A percentile compares a stretch with the other conserved stretches of the same genome.
phyloP scores from a whole-genome alignment of 148 eudicot genomes.

The Silene conica region DNA sequence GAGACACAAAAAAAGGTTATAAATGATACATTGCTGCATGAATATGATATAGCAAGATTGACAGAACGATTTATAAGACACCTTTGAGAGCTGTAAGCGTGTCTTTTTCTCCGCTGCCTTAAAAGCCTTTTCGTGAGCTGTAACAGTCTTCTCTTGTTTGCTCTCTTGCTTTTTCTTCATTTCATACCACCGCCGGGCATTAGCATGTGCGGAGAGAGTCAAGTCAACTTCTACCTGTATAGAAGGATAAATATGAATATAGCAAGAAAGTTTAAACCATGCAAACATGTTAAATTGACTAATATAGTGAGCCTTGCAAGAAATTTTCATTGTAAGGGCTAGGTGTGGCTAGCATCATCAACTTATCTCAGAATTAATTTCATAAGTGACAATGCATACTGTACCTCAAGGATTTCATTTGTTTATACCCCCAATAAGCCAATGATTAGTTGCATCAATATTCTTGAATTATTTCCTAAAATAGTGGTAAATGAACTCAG shows the following conservation, averaged over 20 bases:
- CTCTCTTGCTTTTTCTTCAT: slow-evolving; percentile 95
- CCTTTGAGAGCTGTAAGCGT: slow-evolving; percentile 90
- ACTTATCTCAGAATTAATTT: slow-evolving; percentile 6
- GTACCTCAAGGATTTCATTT: neutral
- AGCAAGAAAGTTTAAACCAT: neutral
- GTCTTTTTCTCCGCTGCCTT: slow-evolving; percentile 99
- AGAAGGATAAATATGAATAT: slow-evolving; percentile 11
- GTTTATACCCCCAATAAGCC: neutral
- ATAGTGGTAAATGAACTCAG: neutral
- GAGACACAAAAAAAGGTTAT: slow-evolving; percentile 2
- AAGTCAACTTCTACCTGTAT: slow-evolving; percentile 91
- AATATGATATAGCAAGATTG: slow-evolving; percentile 1
- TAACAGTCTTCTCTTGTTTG: slow-evolving; percentile 88
- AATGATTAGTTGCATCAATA: neutral
- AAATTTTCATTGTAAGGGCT: neutral
- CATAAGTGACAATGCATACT: neutral
- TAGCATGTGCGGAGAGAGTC: slow-evolving; percentile 91
- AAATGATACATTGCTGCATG: neutral
- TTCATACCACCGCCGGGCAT: slow-evolving; percentile 96
- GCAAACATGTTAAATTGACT: neutral
- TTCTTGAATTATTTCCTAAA: neutral
- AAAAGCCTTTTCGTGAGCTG: slow-evolving; percentile 97
- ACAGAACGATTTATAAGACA: slow-evolving; percentile 24
- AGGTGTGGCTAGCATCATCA: neutral
- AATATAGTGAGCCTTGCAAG: neutral